These are phyloP conservation scores for Aspergillus funiculosus DNA, from an alignment of 495 filamentous ascomycete species.

Conservation along the genomic window DNA sequence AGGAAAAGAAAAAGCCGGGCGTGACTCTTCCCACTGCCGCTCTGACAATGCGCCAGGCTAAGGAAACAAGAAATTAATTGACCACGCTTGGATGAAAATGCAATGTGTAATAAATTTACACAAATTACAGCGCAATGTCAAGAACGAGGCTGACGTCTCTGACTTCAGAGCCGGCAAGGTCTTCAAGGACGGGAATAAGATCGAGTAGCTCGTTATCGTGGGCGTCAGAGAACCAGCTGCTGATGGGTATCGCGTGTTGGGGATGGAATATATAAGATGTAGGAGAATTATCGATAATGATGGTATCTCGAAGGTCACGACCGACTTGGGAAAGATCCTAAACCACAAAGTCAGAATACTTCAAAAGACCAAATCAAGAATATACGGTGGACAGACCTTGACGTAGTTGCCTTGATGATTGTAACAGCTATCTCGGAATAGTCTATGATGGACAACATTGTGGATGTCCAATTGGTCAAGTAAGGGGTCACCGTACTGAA, in stretches of 20 bases:
- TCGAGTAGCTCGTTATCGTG: conserved; percentile 99
- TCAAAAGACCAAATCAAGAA: background rate
- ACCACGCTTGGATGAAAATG: conserved; percentile 31
- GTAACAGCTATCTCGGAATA: conserved; percentile 98
- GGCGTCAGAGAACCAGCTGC: conserved; percentile 99
- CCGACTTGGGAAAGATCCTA: conserved; percentile 93
- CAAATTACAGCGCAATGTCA: conserved; percentile 76
- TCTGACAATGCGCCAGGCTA: background rate
- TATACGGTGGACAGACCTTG: conserved; percentile 50
- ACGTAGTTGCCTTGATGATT: conserved; percentile 99
- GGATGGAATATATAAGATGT: conserved; percentile 99
- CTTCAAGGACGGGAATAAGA: conserved; percentile 96
- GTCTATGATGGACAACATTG: conserved; percentile 87
- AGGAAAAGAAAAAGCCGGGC: background rate
- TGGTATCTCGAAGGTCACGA: conserved; percentile 91
- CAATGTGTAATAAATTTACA: conserved; percentile 30
- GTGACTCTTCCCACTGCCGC: background rate
- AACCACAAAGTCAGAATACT: conserved; percentile 7
- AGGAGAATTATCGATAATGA: conserved; percentile 99
- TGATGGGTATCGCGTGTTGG: conserved; percentile 98
- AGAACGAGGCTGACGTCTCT: conserved; percentile 96
- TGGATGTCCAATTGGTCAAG: conserved; percentile 98
- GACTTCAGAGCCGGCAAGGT: conserved; percentile 81
- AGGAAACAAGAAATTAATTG: conserved; percentile 7
- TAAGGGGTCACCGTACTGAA: conserved; percentile 89